A percentile compares a stretch with the other conserved stretches of the same genome.
phyloP scores from a whole-genome alignment of 2,329 filamentous ascomycete genomes.

The Trichoderma sp. region DNA sequence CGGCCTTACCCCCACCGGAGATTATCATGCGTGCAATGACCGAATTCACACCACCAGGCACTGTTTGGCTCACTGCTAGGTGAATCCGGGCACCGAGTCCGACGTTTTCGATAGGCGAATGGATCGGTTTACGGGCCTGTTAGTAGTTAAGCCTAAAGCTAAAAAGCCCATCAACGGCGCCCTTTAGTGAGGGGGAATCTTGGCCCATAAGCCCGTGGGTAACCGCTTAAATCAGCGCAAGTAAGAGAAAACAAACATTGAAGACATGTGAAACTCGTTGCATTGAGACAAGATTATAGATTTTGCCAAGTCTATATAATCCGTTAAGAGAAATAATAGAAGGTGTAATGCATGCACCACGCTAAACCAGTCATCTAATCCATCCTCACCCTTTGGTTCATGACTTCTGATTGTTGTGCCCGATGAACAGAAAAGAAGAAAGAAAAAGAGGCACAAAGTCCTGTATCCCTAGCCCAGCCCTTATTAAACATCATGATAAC shows the following conservation, averaged over 20 bases:
- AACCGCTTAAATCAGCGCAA: background rate
- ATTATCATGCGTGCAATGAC: background rate
- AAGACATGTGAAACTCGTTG: background rate
- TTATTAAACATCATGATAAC: constrained; percentile 15
- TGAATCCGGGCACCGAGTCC: background rate
- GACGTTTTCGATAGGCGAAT: background rate
- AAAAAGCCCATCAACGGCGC: background rate
- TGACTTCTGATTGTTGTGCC: background rate
- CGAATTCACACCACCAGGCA: background rate
- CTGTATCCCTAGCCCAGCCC: constrained; percentile 4
- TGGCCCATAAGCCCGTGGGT: background rate
- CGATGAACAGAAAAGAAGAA: background rate
- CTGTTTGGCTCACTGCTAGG: background rate
- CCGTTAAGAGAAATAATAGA: background rate
- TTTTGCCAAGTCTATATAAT: background rate
- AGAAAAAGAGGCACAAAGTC: background rate
- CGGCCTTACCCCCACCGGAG: background rate
- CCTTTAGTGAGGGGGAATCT: constrained; percentile 4
- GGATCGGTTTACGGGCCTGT: background rate
- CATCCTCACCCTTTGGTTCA: background rate
- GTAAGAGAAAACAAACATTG: too few species aligned
- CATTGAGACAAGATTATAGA: background rate
- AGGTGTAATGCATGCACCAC: background rate
- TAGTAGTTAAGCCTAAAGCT: background rate
- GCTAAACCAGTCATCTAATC: background rate